Conservation (phyloP, 148 eudicot species). For the Amaranthus palmeri region DNA sequence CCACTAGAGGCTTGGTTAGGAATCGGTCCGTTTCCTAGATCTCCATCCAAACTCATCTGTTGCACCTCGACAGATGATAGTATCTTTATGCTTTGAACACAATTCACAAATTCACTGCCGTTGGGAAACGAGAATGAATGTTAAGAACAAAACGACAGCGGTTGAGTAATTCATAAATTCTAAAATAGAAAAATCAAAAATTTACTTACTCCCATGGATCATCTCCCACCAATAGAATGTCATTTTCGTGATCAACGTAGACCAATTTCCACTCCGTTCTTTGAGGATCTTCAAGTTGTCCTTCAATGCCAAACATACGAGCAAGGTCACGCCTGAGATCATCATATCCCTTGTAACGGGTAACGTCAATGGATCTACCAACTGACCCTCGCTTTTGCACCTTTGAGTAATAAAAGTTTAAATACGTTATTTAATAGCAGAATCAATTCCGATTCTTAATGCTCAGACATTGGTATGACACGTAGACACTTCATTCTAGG, state of each 20-base stretch:
- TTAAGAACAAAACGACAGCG: not conserved
- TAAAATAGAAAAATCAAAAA: not conserved
- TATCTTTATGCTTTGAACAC: constrained; percentile 97
- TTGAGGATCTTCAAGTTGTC: constrained; percentile 86
- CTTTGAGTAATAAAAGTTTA: constrained; percentile 28
- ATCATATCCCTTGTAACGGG: constrained; percentile 87
- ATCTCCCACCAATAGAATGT: constrained; percentile 90
- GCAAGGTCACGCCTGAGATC: constrained; percentile 88
- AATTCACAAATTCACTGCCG: constrained; percentile 89
- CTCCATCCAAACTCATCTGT: constrained; percentile 95
- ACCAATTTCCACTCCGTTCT: constrained; percentile 94
- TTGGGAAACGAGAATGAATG: not conserved
- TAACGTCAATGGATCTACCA: constrained; percentile 93
- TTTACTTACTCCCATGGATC: constrained; percentile 99
- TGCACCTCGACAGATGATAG: constrained; percentile 85
- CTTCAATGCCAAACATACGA: constrained; percentile 95
- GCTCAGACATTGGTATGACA: no score
- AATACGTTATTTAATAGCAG: not conserved
- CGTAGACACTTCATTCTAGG: no score
- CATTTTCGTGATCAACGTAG: constrained; percentile 93
- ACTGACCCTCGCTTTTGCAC: constrained; percentile 99
- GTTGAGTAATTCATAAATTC: not conserved
- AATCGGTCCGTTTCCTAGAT: constrained; percentile 55
- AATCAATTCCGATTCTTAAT: not conserved
- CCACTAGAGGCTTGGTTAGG: constrained; percentile 88